These are phyloP conservation scores for Hypoxylon sp. DNA, from an alignment of 2,329 filamentous ascomycete genomes.

Conservation along the genomic window DNA sequence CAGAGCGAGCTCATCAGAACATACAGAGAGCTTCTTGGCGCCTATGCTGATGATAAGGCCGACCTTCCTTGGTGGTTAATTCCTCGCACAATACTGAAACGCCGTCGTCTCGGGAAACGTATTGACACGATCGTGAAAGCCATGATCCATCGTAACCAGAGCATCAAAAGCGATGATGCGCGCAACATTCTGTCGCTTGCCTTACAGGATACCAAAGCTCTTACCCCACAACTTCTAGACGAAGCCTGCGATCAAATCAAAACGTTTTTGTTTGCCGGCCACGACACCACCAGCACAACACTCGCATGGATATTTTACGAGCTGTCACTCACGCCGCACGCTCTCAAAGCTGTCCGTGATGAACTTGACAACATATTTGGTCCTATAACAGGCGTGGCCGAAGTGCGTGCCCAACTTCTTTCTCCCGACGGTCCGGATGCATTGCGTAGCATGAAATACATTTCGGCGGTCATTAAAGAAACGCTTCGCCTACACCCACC, in stretches of 20 bases:
- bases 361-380: conserved; percentile 40
- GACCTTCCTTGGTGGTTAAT: too few relatives aligned
- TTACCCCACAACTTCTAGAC: conserved; percentile 34
- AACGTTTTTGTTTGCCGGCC: conserved; percentile 45
- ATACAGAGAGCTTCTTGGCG: too few relatives aligned
- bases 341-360: conserved; percentile 31
- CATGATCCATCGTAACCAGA: too few relatives aligned
- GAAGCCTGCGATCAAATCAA: conserved; percentile 41
- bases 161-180: background rate
- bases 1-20: too few relatives aligned
- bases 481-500: conserved; percentile 39
- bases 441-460: conserved; percentile 25
- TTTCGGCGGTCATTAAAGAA: conserved; percentile 43
- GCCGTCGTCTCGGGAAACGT: too few relatives aligned
- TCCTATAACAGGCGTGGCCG: conserved; percentile 5
- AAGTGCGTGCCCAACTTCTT: conserved; percentile 13
- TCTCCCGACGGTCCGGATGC: conserved; percentile 1
- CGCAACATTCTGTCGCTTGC: conserved; percentile 38
- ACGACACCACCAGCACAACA: conserved; percentile 40
- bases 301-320: conserved; percentile 43
- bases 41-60: too few relatives aligned
- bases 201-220: conserved; percentile 22
- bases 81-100: too few relatives aligned
- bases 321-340: conserved; percentile 34
- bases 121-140: too few relatives aligned